Conservation (phyloP, 2,329 filamentous ascomycete genomes). For the Ceratocystiopsis brevicomis region DNA sequence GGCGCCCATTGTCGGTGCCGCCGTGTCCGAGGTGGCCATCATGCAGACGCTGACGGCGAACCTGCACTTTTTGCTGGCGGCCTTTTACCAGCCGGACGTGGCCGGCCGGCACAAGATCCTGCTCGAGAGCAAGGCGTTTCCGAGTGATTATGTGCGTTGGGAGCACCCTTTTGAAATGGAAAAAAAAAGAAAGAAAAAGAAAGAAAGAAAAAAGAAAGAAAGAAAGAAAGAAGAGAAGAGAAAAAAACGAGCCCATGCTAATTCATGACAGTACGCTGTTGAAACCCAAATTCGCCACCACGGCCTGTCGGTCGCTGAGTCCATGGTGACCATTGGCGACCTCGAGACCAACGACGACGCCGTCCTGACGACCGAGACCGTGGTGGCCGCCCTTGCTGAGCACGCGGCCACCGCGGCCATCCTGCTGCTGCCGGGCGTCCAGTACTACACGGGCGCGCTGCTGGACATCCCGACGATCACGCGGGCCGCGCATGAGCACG, state of each 20-base stretch:
- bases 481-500: constrained; percentile 42
- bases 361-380: constrained; percentile 50
- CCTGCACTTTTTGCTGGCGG: constrained; percentile 63
- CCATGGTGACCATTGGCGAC: constrained; percentile 48
- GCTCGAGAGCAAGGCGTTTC: constrained; percentile 74
- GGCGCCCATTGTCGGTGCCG: constrained; percentile 56
- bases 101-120: constrained; percentile 55
- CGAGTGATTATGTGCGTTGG: constrained; percentile 53
- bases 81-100: constrained; percentile 54
- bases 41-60: constrained; percentile 81
- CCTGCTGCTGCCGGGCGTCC: constrained; percentile 67
- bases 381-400: constrained; percentile 53
- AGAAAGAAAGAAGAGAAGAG: no score
- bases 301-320: constrained; percentile 42
- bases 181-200: no score
- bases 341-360: constrained; percentile 32
- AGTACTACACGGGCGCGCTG: constrained; percentile 81
- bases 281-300: constrained; percentile 66
- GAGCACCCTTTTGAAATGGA: no score
- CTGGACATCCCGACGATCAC: constrained; percentile 74
- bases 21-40: constrained; percentile 55
- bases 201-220: no score
- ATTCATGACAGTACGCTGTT: constrained; percentile 51
- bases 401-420: constrained; percentile 56
- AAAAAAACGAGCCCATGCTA: no score